Evolutionary conservation across 2,329 filamentous ascomycete genomes (phyloP), one percentile per base, ranked within the genome.

Genomic region (Torrubiella hemipterigena): DNA sequence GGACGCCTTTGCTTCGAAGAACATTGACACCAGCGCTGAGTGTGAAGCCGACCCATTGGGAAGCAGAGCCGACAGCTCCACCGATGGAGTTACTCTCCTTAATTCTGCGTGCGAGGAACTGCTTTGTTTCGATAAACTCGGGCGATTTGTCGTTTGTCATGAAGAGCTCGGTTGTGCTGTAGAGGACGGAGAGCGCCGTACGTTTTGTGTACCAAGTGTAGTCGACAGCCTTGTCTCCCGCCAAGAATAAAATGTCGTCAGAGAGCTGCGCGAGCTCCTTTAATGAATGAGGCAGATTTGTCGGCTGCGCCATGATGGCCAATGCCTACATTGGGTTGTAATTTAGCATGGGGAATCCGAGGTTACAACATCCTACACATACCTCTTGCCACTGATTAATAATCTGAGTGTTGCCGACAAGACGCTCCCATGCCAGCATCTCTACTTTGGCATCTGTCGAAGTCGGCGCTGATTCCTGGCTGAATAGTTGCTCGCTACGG

Each of bases 181-280:
- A 76, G 25, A 71, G 62, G 42, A 67, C 56, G 20, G 69, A 69
- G 8, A 75, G 54, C 14, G 63, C 65, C 4, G 61, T 69, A 29
- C 71, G 67, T 49, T 74, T 74, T 34, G 68, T 63, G 48, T 98
- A 98, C 91, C 91, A 98, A 5, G 76, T 78, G 4, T 74, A 71
- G 54, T 96, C 87, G 37, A 95, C 82, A 15, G 77, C 71, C 15
- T 61, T 65, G 54, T 96, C 91, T 30, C 85, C 84, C 0, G 89
- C 74, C 4, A 94, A 72, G 48, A 81, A 86, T 68, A 81, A 83
- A 31, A 98, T 93, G 54, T 98, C 91, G 52, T 95, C 89, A n/a
- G 81, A 72, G 5, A 98, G 73, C 30, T 71, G 65, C 25, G 81
- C 77, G 4, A 98, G 71, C 58, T 96, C 91, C 27, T 68, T 68